These are phyloP conservation scores for Vitis hybrid DNA, from an alignment of 177 flowering plant genomes.

Conservation along the genomic window DNA sequence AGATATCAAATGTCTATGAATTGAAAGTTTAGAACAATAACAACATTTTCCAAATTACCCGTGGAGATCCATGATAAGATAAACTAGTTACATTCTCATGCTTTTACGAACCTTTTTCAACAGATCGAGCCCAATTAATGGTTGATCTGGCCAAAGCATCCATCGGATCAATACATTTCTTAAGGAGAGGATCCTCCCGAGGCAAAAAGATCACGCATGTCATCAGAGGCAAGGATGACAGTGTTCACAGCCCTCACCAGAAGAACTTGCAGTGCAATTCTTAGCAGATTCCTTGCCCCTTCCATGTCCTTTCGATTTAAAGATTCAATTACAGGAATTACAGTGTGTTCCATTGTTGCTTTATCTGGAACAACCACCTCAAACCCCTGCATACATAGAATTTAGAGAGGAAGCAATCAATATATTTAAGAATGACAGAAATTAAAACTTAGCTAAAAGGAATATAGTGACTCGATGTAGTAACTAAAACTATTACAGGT, in stretches of 20 bases:
- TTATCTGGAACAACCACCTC: conserved; percentile 78
- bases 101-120: conserved; percentile 12
- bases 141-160: conserved; percentile 70
- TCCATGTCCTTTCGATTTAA: conserved; percentile 60
- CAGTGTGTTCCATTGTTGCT: conserved; percentile 78
- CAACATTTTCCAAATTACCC: neutral
- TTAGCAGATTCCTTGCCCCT: conserved; percentile 69
- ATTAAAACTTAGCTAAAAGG: too few relatives aligned
- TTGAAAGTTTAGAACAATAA: neutral
- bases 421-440: too few relatives aligned
- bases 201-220: conserved; percentile 58
- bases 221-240: conserved; percentile 71
- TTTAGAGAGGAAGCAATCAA: neutral
- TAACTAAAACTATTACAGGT: too few relatives aligned
- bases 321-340: conserved; percentile 70
- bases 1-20: neutral
- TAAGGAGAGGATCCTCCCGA: conserved; percentile 64
- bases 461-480: too few relatives aligned
- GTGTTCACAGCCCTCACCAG: conserved; percentile 71
- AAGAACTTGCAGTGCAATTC: conserved; percentile 75
- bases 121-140: conserved; percentile 48
- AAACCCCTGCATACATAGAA: conserved; percentile 54
- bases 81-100: neutral
- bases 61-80: neutral
- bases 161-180: conserved; percentile 70